These are phyloP conservation scores for Coccomyxa sp. DNA, from an alignment of 139 green algal genomes.

Conservation along the genomic window DNA sequence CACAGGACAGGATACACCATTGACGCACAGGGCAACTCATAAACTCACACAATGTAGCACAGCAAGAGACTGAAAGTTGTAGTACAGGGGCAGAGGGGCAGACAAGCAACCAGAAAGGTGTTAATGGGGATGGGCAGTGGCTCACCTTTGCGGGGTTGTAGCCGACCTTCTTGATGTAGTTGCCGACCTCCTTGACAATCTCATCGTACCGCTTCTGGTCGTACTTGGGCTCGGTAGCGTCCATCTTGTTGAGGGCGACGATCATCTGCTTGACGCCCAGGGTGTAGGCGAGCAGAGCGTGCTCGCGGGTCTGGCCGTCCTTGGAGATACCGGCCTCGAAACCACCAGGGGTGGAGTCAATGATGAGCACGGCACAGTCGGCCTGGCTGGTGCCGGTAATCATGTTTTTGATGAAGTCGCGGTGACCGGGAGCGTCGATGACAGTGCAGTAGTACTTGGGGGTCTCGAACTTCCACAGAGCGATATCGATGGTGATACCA, in stretches of 20 bases:
- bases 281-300: conserved; percentile 95
- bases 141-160: conserved; percentile 65
- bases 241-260: conserved; percentile 96
- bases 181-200: conserved; percentile 95
- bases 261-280: conserved; percentile 99
- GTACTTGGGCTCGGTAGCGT: conserved; percentile 91
- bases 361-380: conserved; percentile 90
- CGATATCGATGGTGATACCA: conserved; percentile 87
- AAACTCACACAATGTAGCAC: not conserved
- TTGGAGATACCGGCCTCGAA: conserved; percentile 98
- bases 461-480: conserved; percentile 96
- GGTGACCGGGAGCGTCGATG: conserved; percentile 92
- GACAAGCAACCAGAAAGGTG: no score
- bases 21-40: no score
- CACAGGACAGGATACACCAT: no score
- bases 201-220: conserved; percentile 91
- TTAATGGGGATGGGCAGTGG: no score
- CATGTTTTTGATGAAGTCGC: conserved; percentile 99
- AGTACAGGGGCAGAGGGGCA: not conserved
- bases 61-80: not conserved
- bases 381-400: conserved; percentile 95
- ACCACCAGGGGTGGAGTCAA: conserved; percentile 86
- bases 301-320: conserved; percentile 99
- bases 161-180: conserved; percentile 63
- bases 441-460: conserved; percentile 98